Conservation (phyloP, 2,329 filamentous ascomycete genomes). For the Scytalidium lignicola region DNA sequence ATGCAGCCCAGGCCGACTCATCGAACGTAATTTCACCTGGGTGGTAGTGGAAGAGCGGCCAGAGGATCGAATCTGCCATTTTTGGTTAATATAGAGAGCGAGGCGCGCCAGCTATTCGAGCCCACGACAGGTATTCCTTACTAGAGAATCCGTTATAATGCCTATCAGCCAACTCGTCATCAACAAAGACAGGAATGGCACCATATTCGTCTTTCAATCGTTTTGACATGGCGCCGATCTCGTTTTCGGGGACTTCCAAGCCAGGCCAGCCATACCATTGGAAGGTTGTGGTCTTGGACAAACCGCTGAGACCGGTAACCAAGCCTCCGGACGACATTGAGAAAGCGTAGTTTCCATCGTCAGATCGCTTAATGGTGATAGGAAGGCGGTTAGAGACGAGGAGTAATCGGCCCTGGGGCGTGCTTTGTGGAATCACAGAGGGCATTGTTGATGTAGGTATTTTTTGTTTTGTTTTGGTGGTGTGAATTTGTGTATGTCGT, state of each 20-base stretch:
- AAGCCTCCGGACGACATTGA: slow-evolving; percentile 96
- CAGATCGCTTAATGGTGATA: slow-evolving; percentile 91
- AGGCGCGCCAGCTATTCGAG: too few species aligned
- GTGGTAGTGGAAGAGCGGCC: slow-evolving; percentile 98
- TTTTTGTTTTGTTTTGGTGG: too few species aligned
- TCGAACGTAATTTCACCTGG: slow-evolving; percentile 98
- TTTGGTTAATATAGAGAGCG: too few species aligned
- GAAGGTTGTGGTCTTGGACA: slow-evolving; percentile 89
- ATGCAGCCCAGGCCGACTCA: slow-evolving; percentile 88
- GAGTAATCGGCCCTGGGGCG: slow-evolving; percentile 49
- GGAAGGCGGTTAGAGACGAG: slow-evolving; percentile 92
- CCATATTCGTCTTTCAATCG: slow-evolving; percentile 82
- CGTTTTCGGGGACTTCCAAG: slow-evolving; percentile 80
- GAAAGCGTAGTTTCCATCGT: slow-evolving; percentile 88
- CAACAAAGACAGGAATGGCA: slow-evolving; percentile 87
- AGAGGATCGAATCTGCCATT: slow-evolving; percentile 80
- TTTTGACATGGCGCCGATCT: slow-evolving; percentile 68
- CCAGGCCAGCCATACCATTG: slow-evolving; percentile 99
- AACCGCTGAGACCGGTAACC: slow-evolving; percentile 85
- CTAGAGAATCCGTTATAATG: slow-evolving; percentile 99
- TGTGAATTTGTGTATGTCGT: too few species aligned
- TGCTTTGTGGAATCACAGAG: slow-evolving; percentile 14
- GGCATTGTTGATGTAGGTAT: slow-evolving; percentile 21
- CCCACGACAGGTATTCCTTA: too few species aligned
- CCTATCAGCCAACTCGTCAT: slow-evolving; percentile 85